These are phyloP conservation scores for Xanthoceras sorbifolium DNA, from an alignment of 345 rosid genomes.

Conservation along the genomic window DNA sequence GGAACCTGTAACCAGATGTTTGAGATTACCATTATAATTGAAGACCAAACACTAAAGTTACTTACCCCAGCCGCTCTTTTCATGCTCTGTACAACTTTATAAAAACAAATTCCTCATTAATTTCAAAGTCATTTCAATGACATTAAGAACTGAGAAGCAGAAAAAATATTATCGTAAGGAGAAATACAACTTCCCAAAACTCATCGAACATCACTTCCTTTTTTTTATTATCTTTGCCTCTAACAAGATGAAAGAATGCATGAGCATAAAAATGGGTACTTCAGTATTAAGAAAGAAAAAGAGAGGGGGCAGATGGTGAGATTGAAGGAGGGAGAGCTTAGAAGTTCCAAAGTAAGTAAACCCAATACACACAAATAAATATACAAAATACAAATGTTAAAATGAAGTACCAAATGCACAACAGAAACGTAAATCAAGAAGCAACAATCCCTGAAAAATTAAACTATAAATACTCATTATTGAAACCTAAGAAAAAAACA, in stretches of 20 bases:
- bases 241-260: neutral
- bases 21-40: neutral
- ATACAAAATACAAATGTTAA: neutral
- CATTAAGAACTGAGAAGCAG: neutral
- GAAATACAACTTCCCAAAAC: neutral
- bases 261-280: neutral
- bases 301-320: neutral
- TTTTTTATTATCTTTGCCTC: neutral
- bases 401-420: neutral
- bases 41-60: neutral
- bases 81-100: neutral
- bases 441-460: constrained; percentile 1
- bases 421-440: neutral
- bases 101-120: neutral
- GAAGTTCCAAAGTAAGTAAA: neutral
- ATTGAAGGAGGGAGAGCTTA: neutral
- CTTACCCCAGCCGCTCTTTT: neutral
- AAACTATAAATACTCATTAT: neutral
- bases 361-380: neutral
- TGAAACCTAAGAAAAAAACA: neutral
- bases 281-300: neutral
- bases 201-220: neutral
- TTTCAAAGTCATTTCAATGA: neutral
- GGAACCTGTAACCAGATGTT: neutral
- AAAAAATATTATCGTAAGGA: neutral